These are phyloP conservation scores for Wickerhamomyces sp. DNA, from an alignment of 1,139 yeast species.

Conservation along the genomic window DNA sequence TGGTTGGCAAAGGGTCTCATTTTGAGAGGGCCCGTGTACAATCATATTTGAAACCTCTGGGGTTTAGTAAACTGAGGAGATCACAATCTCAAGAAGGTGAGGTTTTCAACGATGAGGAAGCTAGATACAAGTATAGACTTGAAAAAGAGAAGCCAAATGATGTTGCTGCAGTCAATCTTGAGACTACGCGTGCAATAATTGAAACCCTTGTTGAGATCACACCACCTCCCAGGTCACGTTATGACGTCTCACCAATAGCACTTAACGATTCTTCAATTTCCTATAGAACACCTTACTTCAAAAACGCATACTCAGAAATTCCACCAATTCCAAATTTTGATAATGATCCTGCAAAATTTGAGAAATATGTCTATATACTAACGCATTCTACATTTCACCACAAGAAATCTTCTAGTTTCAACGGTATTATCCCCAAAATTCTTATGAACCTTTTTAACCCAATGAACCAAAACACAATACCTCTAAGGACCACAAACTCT, in stretches of 20 bases:
- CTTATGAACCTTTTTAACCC: constrained; percentile 37
- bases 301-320: constrained; percentile 26
- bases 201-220: constrained; percentile 15
- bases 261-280: constrained; percentile 8
- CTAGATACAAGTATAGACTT: constrained; percentile 13
- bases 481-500: constrained; percentile 30
- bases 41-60: constrained; percentile 25
- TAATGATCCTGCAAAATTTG: constrained; percentile 24
- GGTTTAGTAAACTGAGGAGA: constrained; percentile 19
- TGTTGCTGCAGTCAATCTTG: constrained; percentile 11
- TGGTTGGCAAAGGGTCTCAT: constrained; percentile 27
- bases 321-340: constrained; percentile 31
- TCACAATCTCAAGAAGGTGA: constrained; percentile 10
- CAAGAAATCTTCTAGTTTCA: constrained; percentile 28
- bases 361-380: constrained; percentile 28
- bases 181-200: constrained; percentile 9
- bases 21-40: constrained; percentile 24
- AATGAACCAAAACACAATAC: constrained; percentile 31
- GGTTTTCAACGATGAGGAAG: constrained; percentile 20
- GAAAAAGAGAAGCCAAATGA: constrained; percentile 11
- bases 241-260: constrained; percentile 11
- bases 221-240: constrained; percentile 11
- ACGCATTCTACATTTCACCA: constrained; percentile 32
- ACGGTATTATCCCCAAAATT: constrained; percentile 33
- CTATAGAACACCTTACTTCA: constrained; percentile 6